These are phyloP conservation scores for Penicillium sp. DNA, from an alignment of 2,329 filamentous ascomycete species.

Conservation along the genomic window DNA sequence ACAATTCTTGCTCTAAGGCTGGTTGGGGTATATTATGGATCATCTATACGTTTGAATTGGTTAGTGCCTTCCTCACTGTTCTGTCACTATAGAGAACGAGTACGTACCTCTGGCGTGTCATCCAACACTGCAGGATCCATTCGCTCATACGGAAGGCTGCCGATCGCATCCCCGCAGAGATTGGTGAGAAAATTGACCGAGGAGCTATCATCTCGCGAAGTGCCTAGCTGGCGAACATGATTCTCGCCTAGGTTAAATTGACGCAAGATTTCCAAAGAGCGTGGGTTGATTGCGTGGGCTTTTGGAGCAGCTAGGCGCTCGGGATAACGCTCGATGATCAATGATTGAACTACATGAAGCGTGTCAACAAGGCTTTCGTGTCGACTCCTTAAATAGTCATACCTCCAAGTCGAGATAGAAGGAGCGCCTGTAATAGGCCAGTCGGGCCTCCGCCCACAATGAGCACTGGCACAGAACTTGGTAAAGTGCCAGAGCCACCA, in stretches of 20 bases:
- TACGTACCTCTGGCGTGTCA: conserved; percentile 34
- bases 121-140: conserved; percentile 27
- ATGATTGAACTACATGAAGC: not conserved
- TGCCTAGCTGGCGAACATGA: conserved; percentile 27
- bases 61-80: not conserved
- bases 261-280: conserved; percentile 22
- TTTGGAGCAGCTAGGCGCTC: conserved; percentile 20
- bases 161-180: conserved; percentile 32
- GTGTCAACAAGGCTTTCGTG: not conserved
- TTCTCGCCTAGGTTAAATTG: conserved; percentile 18
- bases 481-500: not conserved
- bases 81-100: not conserved
- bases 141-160: conserved; percentile 29
- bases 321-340: conserved; percentile 21
- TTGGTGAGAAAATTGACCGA: conserved; percentile 39
- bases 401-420: conserved; percentile 31
- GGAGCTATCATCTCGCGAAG: conserved; percentile 30
- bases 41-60: not conserved
- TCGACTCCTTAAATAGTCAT: not conserved
- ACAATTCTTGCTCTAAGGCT: conserved; percentile 6
- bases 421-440: conserved; percentile 32
- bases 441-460: conserved; percentile 37
- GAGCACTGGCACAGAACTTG: conserved; percentile 21
- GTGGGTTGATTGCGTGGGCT: conserved; percentile 23
- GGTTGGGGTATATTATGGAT: conserved; percentile 16